These are phyloP conservation scores for Podospora sp. DNA, from an alignment of 495 filamentous ascomycete genomes.

Conservation along the genomic window DNA sequence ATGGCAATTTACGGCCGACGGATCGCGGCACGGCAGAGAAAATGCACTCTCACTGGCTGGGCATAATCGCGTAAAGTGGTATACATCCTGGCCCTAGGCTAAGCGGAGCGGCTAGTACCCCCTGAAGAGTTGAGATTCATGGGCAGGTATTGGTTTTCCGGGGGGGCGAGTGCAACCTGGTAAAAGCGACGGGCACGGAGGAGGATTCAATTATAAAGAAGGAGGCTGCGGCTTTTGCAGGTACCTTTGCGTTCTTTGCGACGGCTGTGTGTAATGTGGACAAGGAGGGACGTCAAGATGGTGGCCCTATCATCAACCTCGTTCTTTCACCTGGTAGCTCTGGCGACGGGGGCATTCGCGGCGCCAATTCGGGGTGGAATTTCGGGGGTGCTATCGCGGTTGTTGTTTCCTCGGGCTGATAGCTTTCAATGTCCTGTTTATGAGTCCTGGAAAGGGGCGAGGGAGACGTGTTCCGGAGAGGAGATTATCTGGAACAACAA, in stretches of 20 bases:
- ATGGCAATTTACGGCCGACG: neutral
- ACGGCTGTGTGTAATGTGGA: neutral
- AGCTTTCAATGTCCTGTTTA: neutral
- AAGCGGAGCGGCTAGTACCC: neutral
- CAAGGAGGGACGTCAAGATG: neutral
- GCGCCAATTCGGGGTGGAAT: neutral
- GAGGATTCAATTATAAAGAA: neutral
- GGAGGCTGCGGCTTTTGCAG: neutral
- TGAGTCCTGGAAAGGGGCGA: neutral
- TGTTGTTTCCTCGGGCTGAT: neutral
- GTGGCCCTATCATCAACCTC: neutral
- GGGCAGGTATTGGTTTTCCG: neutral
- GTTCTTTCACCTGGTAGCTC: neutral
- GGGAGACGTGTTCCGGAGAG: neutral
- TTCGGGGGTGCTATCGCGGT: neutral
- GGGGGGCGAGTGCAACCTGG: neutral
- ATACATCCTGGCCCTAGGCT: neutral
- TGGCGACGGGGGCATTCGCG: neutral
- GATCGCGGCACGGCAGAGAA: neutral
- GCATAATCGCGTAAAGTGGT: neutral
- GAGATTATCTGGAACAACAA: constrained; percentile 1
- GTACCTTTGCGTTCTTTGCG: neutral
- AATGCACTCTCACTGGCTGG: neutral
- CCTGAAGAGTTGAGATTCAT: neutral
- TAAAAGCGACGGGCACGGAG: neutral